Evolutionary conservation across 176 grass and related monocot species (phyloP), one percentile per base, ranked within the genome.

Genomic region (Cocos nucifera): DNA sequence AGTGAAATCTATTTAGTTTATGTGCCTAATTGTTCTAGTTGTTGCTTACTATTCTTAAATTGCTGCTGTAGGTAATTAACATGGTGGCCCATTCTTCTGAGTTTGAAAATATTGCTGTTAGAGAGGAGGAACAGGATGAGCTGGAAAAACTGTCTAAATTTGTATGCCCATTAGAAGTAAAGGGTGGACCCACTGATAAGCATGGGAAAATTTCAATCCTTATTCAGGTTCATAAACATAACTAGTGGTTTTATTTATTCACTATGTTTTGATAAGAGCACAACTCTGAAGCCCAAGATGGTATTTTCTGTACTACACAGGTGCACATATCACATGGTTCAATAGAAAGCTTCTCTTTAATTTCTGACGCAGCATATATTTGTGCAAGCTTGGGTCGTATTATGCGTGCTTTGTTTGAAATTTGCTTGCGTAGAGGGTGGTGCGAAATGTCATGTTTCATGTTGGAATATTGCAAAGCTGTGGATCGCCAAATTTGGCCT

Each of bases 41-140:
- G 35, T 44, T 44, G 35, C 8, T 14, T 44, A 44, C 8, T 61
- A 49, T 8, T 50, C 22, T 17, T 6, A 24, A 73, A 24, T 53
- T 74, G 61, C 51, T 66, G 72, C 78, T 44, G 35, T 44, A 93
- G 88, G 84, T 96, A 65, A 90, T 96, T 64, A 90, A 79, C 56
- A 96, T 96, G 92, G 92, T 90, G 69, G 83, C 92, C 26, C 92
- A 90, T 84, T 96, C 92, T 22, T 96, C 92, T 77, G 92, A 96
- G 68, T 96, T 96, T 76, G 83, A 96, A 69, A 96, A 96, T 75
- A 96, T 96, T 56, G 78, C 79, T 55, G 72, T 96, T 69, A 85
- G 92, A 82, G 92, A 90, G 76, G 92, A 96, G 82, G 92, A 96
- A 83, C 92, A 96, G 57, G 92, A 96, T 35, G 92, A 96, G 66